These are phyloP conservation scores for Brassica rapa DNA, from an alignment of 345 rosid genomes.

Conservation along the genomic window DNA sequence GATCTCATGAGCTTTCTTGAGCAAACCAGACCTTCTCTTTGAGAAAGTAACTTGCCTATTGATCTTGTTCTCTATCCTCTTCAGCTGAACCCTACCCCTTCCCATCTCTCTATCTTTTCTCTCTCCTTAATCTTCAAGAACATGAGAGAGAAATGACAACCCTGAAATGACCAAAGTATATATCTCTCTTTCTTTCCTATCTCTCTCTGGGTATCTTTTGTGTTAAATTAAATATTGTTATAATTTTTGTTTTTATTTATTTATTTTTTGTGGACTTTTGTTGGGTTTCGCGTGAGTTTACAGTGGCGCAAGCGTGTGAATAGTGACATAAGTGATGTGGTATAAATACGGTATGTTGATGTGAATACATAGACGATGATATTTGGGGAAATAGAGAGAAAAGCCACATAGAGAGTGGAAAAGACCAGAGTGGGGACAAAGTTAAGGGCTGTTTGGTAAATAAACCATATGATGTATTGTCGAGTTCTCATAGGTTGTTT, in stretches of 20 bases:
- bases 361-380: constrained; percentile 36
- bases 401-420: constrained; percentile 19
- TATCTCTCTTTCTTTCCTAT: constrained; percentile 28
- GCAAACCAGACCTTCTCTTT: constrained; percentile 71
- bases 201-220: constrained; percentile 45
- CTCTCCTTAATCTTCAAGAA: constrained; percentile 29
- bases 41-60: constrained; percentile 91
- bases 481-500: constrained; percentile 23
- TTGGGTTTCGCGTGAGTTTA: constrained; percentile 38
- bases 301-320: constrained; percentile 25
- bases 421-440: constrained; percentile 30
- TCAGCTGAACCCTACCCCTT: constrained; percentile 86
- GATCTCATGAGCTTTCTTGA: constrained; percentile 91
- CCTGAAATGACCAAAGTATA: constrained; percentile 36
- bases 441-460: constrained; percentile 39
- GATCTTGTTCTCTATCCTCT: constrained; percentile 91
- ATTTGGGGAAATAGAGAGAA: constrained; percentile 30
- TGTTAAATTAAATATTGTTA: constrained; percentile 22
- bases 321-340: constrained; percentile 34
- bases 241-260: background rate
- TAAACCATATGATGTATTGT: constrained; percentile 32
- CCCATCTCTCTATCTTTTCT: constrained; percentile 83
- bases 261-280: constrained; percentile 9
- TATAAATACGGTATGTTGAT: constrained; percentile 36
- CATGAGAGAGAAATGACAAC: constrained; percentile 36